Evolutionary conservation across 164 flowering plant genomes (phyloP).

Genomic region (Vitis riparia): DNA sequence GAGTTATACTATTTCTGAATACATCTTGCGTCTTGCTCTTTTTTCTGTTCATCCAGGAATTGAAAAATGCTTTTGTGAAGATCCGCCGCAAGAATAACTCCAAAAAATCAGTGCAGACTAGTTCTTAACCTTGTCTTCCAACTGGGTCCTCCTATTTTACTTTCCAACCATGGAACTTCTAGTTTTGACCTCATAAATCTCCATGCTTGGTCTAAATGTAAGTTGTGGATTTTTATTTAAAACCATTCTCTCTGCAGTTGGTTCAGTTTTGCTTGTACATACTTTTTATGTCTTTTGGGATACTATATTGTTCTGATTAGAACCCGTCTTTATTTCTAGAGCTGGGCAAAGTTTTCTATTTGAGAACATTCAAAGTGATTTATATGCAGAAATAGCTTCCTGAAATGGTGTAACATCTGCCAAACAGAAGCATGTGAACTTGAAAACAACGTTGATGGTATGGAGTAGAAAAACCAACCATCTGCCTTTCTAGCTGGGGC

Average conservation of each 20-base stretch:
- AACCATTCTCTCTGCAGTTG: too few relatives aligned
- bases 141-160: neutral
- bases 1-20: neutral
- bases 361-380: too few relatives aligned
- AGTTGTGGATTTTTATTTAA: neutral
- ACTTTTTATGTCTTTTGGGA: neutral
- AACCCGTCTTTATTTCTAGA: neutral
- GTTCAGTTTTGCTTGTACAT: neutral
- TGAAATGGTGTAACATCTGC: too few relatives aligned
- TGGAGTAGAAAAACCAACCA: too few relatives aligned
- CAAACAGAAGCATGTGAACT: too few relatives aligned
- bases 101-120: slow-evolving; percentile 40
- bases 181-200: neutral
- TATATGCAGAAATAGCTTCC: too few relatives aligned
- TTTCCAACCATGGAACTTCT: neutral
- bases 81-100: slow-evolving; percentile 73
- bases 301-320: neutral
- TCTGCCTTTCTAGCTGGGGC: too few relatives aligned
- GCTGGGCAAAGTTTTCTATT: too few relatives aligned
- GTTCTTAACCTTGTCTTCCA: slow-evolving; percentile 4
- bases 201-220: neutral
- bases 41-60: slow-evolving; percentile 39
- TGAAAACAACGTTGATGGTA: too few relatives aligned
- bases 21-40: neutral
- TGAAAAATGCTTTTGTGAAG: slow-evolving; percentile 65